Evolutionary conservation across 306 rosid genomes (phyloP), one percentile per base, ranked within the genome.

Genomic region (Biancaea sappan): DNA sequence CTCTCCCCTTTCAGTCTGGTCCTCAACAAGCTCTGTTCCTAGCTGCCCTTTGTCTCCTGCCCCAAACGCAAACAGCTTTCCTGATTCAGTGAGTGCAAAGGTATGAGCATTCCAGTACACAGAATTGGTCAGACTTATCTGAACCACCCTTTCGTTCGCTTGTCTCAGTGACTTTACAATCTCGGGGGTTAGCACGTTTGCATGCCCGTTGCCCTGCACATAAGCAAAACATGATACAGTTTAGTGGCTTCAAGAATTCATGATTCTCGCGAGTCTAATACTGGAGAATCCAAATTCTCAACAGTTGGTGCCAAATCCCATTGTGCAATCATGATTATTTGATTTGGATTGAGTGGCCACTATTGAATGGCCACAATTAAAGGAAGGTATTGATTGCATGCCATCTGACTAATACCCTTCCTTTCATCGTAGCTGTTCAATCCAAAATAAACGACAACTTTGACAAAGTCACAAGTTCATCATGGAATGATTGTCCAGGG

Each of bases 21-120:
- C 84, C 2, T 75, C 90, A 73, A 48, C 84, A 56, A 91, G 97
- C 74, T 91, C 87, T 26, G 92, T 82, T 53, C 97, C 98, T 4
- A 94, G 85, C 73, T 94, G 97, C 52, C 98, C 98, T 81, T 94
- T 90, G 80, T 94, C 96, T 44, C 96, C 98, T 1, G 97, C 91
- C 0, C 98, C 98, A 83, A 94, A 94, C 65, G 96, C 94, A 66
- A 84, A 91, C 21, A 94, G 87, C 86, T 89, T 94, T 64, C 98
- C 98, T 0, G 97, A 88, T 75, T 89, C 92, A 0, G 97, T 91
- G 28, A 94, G 96, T 0, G 98, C 98, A 31, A 94, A 91, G 51
- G 98, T 94, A 79, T 94, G 98, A 19, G 98, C 98, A 25, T 94
- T 91, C 96, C 96, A 90, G 75, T 89, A 86, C 69, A 91, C 86